phyloP scores from a whole-genome alignment of 2,329 filamentous ascomycete species.

The Xylariaceae sp. region DNA sequence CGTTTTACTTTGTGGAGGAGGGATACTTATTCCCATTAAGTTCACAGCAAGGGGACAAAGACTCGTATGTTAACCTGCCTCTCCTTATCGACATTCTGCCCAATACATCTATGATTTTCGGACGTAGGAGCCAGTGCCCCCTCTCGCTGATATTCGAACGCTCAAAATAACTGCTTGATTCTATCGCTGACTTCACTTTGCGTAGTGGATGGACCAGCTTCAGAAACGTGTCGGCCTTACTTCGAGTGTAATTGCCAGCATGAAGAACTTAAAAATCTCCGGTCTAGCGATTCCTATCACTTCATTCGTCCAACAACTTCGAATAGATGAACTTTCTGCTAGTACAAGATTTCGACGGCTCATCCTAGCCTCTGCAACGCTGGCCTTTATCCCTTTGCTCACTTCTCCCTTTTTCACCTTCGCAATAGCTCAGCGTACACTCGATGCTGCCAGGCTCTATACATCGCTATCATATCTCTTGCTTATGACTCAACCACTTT shows the following conservation, averaged over 20 bases:
- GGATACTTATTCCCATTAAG: slow-evolving; percentile 33
- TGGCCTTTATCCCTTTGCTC: slow-evolving; percentile 39
- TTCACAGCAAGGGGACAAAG: slow-evolving; percentile 37
- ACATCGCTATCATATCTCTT: slow-evolving; percentile 49
- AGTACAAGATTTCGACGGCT: slow-evolving; percentile 40
- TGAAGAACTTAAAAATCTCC: slow-evolving; percentile 51
- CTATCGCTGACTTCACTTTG: not conserved
- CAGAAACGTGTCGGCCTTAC: slow-evolving; percentile 42
- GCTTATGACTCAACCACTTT: slow-evolving; percentile 46
- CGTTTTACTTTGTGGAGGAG: slow-evolving; percentile 38
- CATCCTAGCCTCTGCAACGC: slow-evolving; percentile 7
- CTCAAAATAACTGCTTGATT: not conserved
- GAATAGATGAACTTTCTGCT: slow-evolving; percentile 45
- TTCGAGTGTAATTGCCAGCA: slow-evolving; percentile 44
- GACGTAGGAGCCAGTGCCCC: no score
- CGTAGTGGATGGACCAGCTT: slow-evolving; percentile 44
- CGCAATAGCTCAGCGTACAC: slow-evolving; percentile 40
- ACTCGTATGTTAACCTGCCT: not conserved
- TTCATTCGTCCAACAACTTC: slow-evolving; percentile 40
- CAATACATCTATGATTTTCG: no score
- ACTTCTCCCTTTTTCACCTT: slow-evolving; percentile 49
- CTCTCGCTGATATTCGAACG: not conserved
- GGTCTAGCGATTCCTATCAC: slow-evolving; percentile 42
- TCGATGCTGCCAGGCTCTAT: slow-evolving; percentile 45
- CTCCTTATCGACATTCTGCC: no score